These are phyloP conservation scores for Zygoascus sp. DNA, from an alignment of 1,139 yeast genomes.

Conservation along the genomic window DNA sequence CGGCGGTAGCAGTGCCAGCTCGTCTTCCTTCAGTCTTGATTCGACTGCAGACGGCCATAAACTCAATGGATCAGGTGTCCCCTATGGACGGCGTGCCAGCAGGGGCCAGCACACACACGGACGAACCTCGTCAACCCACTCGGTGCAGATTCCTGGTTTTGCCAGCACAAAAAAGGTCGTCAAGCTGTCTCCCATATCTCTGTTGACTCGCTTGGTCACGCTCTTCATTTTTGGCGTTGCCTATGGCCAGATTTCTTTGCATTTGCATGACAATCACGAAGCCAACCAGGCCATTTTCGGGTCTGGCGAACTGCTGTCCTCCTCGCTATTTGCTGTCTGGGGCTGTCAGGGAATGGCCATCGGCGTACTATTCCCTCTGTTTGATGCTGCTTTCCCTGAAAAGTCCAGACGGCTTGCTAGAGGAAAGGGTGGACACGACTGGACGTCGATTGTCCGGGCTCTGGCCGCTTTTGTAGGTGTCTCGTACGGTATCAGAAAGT, in stretches of 20 bases:
- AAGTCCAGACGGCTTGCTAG: conserved; percentile 12
- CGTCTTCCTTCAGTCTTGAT: not conserved
- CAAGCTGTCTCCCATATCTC: conserved; percentile 22
- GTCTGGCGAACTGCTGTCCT: conserved; percentile 25
- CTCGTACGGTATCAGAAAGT: conserved; percentile 73
- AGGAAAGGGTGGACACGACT: conserved; percentile 33
- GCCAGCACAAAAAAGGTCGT: conserved; percentile 15
- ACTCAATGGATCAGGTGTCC: not conserved
- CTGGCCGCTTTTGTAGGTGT: conserved; percentile 77
- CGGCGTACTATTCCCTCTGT: conserved; percentile 58
- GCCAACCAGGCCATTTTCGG: conserved; percentile 24
- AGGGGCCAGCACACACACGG: not conserved
- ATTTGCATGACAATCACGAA: conserved; percentile 35
- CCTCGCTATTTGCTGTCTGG: conserved; percentile 34
- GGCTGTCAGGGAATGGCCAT: conserved; percentile 57
- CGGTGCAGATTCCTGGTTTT: conserved; percentile 11
- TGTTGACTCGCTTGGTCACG: conserved; percentile 22
- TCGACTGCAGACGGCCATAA: not conserved
- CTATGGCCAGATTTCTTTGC: conserved; percentile 33
- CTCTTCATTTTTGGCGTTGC: conserved; percentile 34
- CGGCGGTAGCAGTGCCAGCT: not conserved
- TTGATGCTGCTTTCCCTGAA: conserved; percentile 48
- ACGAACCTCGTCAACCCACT: not conserved
- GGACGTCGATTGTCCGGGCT: conserved; percentile 51
- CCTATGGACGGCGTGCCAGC: not conserved